Conservation (phyloP, 768 basidiomycete species). For the Rhizopogon vinicolor region DNA sequence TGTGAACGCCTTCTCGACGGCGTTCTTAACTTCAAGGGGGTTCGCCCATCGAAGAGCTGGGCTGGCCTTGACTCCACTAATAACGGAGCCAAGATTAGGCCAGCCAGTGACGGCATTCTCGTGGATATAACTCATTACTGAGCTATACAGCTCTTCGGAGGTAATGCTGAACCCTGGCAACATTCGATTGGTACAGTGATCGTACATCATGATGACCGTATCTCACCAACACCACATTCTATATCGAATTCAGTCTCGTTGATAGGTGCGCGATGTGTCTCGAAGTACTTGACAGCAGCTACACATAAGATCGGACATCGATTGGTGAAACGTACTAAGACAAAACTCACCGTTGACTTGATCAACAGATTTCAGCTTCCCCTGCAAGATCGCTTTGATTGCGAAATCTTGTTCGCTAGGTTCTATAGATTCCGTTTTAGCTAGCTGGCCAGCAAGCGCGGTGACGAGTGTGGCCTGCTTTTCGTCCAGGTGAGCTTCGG, state of each 20-base stretch:
- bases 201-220: neutral
- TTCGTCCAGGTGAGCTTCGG: constrained; percentile 55
- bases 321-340: neutral
- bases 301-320: constrained; percentile 3
- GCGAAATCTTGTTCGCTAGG: constrained; percentile 56
- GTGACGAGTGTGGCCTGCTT: constrained; percentile 71
- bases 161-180: constrained; percentile 74
- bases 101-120: constrained; percentile 61
- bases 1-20: constrained; percentile 65
- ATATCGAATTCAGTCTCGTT: constrained; percentile 69
- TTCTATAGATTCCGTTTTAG: constrained; percentile 48
- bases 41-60: constrained; percentile 77
- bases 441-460: constrained; percentile 56
- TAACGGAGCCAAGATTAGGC: constrained; percentile 64
- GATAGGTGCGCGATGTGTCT: constrained; percentile 54
- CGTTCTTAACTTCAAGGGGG: constrained; percentile 79
- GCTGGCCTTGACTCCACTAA: constrained; percentile 57
- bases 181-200: neutral
- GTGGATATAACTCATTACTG: constrained; percentile 54
- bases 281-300: constrained; percentile 67
- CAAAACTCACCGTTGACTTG: constrained; percentile 74
- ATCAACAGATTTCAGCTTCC: constrained; percentile 72
- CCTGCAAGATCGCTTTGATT: constrained; percentile 64
- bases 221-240: constrained; percentile 84
- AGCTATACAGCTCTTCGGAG: constrained; percentile 50